Evolutionary conservation across 2,329 filamentous ascomycete species (phyloP).

Genomic region (Alternaria incomplexa): DNA sequence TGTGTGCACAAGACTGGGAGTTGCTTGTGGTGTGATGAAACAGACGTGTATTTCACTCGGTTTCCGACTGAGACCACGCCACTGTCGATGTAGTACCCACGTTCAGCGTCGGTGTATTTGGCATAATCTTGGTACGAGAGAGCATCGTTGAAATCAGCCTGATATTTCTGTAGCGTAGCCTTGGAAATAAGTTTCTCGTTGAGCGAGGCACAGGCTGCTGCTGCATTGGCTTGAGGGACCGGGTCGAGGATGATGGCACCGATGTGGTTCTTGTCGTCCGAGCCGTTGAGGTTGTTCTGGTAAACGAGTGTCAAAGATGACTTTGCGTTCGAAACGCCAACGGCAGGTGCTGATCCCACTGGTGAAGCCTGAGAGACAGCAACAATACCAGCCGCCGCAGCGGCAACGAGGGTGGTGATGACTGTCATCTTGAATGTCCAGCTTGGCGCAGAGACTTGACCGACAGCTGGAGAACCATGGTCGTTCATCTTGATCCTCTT

Average conservation of each 20-base stretch:
- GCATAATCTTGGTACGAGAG: conserved; percentile 56
- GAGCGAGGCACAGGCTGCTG: conserved; percentile 54
- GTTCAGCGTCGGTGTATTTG: conserved; percentile 43
- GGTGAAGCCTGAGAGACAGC: conserved; percentile 27
- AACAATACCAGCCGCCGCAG: conserved; percentile 23
- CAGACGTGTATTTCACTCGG: conserved; percentile 44
- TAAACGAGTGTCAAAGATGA: conserved; percentile 59
- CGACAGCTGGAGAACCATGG: not conserved
- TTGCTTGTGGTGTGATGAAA: conserved; percentile 30
- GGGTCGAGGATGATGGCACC: conserved; percentile 59
- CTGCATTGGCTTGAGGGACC: conserved; percentile 46
- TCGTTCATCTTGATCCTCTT: conserved; percentile 10
- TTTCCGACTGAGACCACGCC: conserved; percentile 49
- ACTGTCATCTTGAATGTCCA: conserved; percentile 25
- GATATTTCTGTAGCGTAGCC: conserved; percentile 51
- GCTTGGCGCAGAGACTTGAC: not conserved
- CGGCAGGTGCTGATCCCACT: conserved; percentile 15
- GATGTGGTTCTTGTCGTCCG: conserved; percentile 60
- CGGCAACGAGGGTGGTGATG: conserved; percentile 30
- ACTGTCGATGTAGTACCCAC: conserved; percentile 53
- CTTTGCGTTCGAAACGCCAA: conserved; percentile 33
- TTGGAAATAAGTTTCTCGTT: conserved; percentile 57
- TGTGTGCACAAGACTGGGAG: conserved; percentile 61
- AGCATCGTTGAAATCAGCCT: conserved; percentile 53
- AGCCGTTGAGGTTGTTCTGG: conserved; percentile 62